Conservation (phyloP, 208 protist species). For the Leishmania aethiopica region DNA sequence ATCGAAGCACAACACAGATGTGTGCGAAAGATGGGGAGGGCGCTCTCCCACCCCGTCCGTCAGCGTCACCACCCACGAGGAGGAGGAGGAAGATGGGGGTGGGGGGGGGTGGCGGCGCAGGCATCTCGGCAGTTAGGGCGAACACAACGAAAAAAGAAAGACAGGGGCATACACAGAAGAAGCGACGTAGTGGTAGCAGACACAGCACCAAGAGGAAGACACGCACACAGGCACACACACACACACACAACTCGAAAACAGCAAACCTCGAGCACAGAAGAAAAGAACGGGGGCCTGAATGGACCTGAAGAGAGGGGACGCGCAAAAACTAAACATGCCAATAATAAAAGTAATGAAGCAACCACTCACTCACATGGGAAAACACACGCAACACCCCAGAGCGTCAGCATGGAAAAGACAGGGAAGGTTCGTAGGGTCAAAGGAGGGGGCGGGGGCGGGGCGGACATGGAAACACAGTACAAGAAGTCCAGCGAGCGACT, state of each 20-base stretch:
- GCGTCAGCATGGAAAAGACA: background rate
- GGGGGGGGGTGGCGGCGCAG: background rate
- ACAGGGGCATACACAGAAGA: background rate
- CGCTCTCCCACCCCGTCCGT: background rate
- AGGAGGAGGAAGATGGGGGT: background rate
- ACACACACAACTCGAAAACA: background rate
- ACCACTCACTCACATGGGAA: background rate
- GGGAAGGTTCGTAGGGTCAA: background rate
- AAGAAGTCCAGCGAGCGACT: background rate
- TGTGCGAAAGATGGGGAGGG: background rate
- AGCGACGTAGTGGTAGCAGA: background rate
- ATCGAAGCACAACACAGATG: background rate
- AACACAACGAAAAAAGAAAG: background rate
- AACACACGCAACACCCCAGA: background rate
- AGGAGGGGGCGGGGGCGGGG: background rate
- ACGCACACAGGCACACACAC: background rate
- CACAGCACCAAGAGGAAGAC: background rate
- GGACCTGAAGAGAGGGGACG: too few relatives aligned
- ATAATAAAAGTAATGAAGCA: background rate
- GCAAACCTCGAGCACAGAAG: background rate
- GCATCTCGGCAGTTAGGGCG: background rate
- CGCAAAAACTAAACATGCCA: background rate
- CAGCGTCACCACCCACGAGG: background rate
- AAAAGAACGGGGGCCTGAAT: background rate
- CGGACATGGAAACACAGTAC: background rate